Evolutionary conservation across 2,329 filamentous ascomycete genomes (phyloP), one percentile per base, ranked within the genome.

Genomic region (Nigrospora osmanthi): DNA sequence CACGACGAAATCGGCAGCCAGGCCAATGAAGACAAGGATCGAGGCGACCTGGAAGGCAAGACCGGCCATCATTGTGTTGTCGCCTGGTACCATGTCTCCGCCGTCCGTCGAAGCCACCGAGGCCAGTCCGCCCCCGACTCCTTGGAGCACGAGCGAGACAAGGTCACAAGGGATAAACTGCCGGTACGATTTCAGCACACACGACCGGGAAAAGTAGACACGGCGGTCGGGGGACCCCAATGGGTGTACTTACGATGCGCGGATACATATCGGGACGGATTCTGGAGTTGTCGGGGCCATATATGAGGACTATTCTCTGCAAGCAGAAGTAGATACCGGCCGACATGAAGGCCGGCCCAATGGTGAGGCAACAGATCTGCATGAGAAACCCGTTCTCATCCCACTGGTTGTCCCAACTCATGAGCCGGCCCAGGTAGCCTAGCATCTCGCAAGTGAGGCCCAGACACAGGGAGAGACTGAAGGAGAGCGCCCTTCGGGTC

Each of bases 51-150:
- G 81, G 57, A 76, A 78, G 15, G 69, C 59, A 0, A 85, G 71
- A 31, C 82, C 82, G 5, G 78, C 78, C n/a, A 85, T 70, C 72
- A 81, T 81, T 62, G 84, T 74, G 56, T 83, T 66, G 49, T 75
- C 71, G n/a, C 79, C 81, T 0, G 55, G 52, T 1, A 63, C 49
- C 13, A 64, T 52, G 11, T 64, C 49, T 1, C 57, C 52, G 38
- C 65, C 51, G 43, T 67, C 57, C 40, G 67, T 62, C 28, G 59
- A 60, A 41, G 70, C 65, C 12, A 65, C 58, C 9, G 72, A 66
- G 19, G 75, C 70, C 43, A 82, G 56, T 28, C 66, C 78, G n/a
- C 79, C 81, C 37, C 81, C 81, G 0, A 69, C 65, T 5, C 74
- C 75, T 56, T 85, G 81, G 0, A 85, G 69, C 34, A 80, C 52